Base-by-base conservation (phyloP, 345 rosid species). In the Arabidopsis suecica region DNA sequence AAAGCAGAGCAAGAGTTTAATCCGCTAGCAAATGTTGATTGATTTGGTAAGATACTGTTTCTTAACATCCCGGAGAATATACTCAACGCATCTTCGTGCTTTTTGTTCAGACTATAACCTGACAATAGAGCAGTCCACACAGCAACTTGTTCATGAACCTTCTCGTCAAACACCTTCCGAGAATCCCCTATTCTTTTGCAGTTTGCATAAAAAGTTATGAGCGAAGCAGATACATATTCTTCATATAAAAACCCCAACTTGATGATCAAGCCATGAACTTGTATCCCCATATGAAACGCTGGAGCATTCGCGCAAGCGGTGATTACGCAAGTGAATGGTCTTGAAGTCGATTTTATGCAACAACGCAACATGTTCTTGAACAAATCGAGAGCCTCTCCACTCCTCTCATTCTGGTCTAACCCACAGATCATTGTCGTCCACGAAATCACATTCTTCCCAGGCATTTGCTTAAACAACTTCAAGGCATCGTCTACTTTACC, bases 351-450 rank as follows among this genome's bases (percentile, higher is more conserved):
- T 16, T 80, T 65, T 44, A 82, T 36, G 14, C 84, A 79, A 32
- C 73, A 85, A 67, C 44, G 28, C 59, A 83, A 25, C 93, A 93
- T 90, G 74, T 75, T 77, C 67, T 61, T 59, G n/a, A 83, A 88
- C 69, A 84, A 48, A 48, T 14, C 42, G 53, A 88, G 80, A 74
- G 88, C 89, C 40, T 85, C 93, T 65, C 77, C 62, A 22, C 79
- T 82, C 78, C 71, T 79, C 65, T 91, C 88, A 65, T 75, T 83
- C 71, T 72, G 86, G 47, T 85, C 86, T 71, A 93, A 86, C 68
- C 96, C 98, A 47, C 79, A 78, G 51, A 93, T 93, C 88, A 90
- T 83, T 5, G 94, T 82, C 69, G 96, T 90, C 98, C 96, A 93
- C 0, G 93, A 90, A 75, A 93, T 82, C 68, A 88, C 93, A 73